phyloP scores from a whole-genome alignment of 2,329 filamentous ascomycete genomes.

The Diaporthe helianthi region DNA sequence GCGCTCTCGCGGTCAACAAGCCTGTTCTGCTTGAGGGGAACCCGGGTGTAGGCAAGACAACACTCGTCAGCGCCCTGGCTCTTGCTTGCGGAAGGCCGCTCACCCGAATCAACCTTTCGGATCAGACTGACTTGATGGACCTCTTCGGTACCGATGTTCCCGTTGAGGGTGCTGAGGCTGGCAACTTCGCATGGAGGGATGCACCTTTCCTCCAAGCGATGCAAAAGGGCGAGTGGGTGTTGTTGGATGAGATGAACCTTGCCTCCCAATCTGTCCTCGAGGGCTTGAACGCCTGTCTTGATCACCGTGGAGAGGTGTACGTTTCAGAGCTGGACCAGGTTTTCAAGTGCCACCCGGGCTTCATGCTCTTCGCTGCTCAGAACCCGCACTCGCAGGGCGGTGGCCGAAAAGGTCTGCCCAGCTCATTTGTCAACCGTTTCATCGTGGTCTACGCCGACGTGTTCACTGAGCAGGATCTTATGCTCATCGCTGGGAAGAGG shows the following conservation, averaged over 20 bases:
- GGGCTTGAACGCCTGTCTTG: constrained; percentile 93
- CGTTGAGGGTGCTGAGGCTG: constrained; percentile 88
- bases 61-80: constrained; percentile 85
- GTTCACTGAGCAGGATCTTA: constrained; percentile 81
- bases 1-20: constrained; percentile 87
- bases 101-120: constrained; percentile 94
- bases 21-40: constrained; percentile 95
- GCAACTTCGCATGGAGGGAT: constrained; percentile 93
- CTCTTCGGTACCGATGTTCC: constrained; percentile 96
- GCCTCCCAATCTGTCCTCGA: constrained; percentile 97
- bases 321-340: constrained; percentile 94
- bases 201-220: constrained; percentile 95
- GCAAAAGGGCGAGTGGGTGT: constrained; percentile 95
- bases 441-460: constrained; percentile 97
- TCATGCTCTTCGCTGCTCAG: constrained; percentile 95
- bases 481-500: constrained; percentile 79
- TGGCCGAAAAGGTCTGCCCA: constrained; percentile 90
- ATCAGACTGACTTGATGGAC: constrained; percentile 97
- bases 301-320: constrained; percentile 95
- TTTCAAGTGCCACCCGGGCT: constrained; percentile 87
- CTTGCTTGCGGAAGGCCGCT: constrained; percentile 80
- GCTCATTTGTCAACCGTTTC: constrained; percentile 97
- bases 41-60: constrained; percentile 98
- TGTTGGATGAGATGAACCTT: constrained; percentile 98
- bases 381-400: constrained; percentile 98